phyloP scores from a whole-genome alignment of 345 rosid species.

The Aquilaria yunnanensis region DNA sequence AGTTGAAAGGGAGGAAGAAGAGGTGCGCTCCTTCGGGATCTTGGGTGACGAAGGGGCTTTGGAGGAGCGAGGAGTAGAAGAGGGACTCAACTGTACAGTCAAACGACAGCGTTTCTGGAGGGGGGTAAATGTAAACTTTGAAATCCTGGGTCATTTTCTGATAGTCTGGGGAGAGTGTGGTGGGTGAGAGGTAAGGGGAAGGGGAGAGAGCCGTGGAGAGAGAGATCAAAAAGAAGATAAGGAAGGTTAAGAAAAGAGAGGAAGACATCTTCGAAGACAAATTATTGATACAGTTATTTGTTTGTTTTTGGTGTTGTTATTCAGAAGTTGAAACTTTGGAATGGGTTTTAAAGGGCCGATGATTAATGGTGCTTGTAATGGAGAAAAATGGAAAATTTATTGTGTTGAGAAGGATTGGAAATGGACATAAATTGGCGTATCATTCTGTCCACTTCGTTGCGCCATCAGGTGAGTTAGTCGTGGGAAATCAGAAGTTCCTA shows the following conservation, averaged over 20 bases:
- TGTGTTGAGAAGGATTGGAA: no score
- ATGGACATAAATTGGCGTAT: no score
- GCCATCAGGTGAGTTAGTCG: no score
- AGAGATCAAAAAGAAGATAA: conserved; percentile 8
- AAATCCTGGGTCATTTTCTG: conserved; percentile 36
- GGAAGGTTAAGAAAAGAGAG: not conserved
- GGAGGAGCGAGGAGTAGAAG: conserved; percentile 39
- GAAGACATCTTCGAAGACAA: conserved; percentile 13
- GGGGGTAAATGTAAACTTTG: conserved; percentile 39
- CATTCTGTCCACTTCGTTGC: no score
- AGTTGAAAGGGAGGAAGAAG: conserved; percentile 43
- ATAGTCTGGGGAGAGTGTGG: conserved; percentile 27
- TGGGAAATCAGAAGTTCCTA: no score
- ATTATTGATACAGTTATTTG: no score
- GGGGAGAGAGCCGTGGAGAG: conserved; percentile 9
- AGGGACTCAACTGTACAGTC: conserved; percentile 29
- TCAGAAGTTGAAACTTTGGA: no score
- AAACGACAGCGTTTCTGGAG: conserved; percentile 18
- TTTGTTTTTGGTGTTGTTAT: no score
- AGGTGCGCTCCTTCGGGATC: conserved; percentile 49
- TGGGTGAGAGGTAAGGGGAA: conserved; percentile 37
- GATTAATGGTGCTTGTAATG: no score
- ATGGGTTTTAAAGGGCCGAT: no score
- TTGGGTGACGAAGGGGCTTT: conserved; percentile 31
- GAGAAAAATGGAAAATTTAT: no score